phyloP scores from a whole-genome alignment of 78 protist species.

The Anaeramoeba flamelloides region DNA sequence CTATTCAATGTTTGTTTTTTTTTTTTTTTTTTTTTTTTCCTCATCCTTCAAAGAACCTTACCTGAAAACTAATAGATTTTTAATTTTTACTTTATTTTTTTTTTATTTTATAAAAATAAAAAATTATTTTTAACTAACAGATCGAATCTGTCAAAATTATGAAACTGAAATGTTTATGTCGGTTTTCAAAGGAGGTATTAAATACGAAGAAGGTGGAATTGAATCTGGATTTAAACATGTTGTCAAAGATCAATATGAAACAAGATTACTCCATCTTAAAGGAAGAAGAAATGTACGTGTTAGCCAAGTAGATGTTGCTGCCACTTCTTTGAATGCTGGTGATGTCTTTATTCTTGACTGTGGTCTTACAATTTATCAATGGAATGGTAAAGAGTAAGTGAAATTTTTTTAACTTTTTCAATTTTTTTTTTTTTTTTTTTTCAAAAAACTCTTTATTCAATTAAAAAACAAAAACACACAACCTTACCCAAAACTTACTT shows the following conservation, averaged over 20 bases:
- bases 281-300: constrained; percentile 27
- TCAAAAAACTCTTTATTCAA: too few relatives aligned
- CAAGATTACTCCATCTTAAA: constrained; percentile 31
- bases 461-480: too few relatives aligned
- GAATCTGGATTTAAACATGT: constrained; percentile 36
- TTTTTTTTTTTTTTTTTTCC: too few relatives aligned
- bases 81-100: too few relatives aligned
- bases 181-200: constrained; percentile 15
- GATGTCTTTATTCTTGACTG: constrained; percentile 40
- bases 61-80: too few relatives aligned
- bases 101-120: too few relatives aligned
- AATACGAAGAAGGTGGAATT: constrained; percentile 26
- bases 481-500: too few relatives aligned
- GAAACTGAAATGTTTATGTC: constrained; percentile 27
- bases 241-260: constrained; percentile 1
- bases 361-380: not conserved
- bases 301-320: constrained; percentile 12
- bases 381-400: too few relatives aligned
- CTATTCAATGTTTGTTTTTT: constrained; percentile 34
- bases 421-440: too few relatives aligned
- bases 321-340: constrained; percentile 34
- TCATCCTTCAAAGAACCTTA: too few relatives aligned
- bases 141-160: too few relatives aligned
- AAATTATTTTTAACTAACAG: constrained; percentile 57
- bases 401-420: too few relatives aligned